phyloP scores from a whole-genome alignment of 495 filamentous ascomycete genomes.

The Trichoderma gamsii region DNA sequence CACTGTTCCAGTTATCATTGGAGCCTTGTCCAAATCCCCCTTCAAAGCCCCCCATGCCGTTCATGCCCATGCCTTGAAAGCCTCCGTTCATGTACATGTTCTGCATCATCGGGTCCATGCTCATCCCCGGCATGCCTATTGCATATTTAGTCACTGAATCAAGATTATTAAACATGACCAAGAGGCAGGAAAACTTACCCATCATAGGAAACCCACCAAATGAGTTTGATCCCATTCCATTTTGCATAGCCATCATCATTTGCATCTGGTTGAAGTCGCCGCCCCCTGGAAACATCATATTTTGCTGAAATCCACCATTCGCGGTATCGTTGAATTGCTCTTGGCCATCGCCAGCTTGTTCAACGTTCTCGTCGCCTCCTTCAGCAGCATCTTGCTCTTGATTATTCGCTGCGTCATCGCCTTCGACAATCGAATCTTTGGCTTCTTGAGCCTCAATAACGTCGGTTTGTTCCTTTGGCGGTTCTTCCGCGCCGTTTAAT shows the following conservation, averaged over 20 bases:
- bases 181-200: constrained; percentile 54
- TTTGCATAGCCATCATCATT: constrained; percentile 67
- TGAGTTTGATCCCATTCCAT: constrained; percentile 58
- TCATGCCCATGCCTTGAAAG: constrained; percentile 83
- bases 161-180: not conserved
- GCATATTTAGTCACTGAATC: constrained; percentile 24
- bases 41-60: constrained; percentile 80
- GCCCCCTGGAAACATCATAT: constrained; percentile 56
- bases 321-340: constrained; percentile 33
- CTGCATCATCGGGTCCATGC: constrained; percentile 84
- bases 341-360: constrained; percentile 29
- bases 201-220: constrained; percentile 71
- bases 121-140: constrained; percentile 69
- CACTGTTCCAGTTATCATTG: constrained; percentile 58
- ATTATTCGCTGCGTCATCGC: not conserved
- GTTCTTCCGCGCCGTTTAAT: not conserved
- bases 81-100: constrained; percentile 78
- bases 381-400: constrained; percentile 22
- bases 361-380: constrained; percentile 24
- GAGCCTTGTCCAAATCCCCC: constrained; percentile 58
- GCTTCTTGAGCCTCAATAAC: not conserved
- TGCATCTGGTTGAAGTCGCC: constrained; percentile 69
- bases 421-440: not conserved
- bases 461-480: not conserved
- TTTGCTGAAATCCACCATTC: constrained; percentile 47